phyloP scores from a whole-genome alignment of 495 filamentous ascomycete genomes.

The Podospora fimiseda region DNA sequence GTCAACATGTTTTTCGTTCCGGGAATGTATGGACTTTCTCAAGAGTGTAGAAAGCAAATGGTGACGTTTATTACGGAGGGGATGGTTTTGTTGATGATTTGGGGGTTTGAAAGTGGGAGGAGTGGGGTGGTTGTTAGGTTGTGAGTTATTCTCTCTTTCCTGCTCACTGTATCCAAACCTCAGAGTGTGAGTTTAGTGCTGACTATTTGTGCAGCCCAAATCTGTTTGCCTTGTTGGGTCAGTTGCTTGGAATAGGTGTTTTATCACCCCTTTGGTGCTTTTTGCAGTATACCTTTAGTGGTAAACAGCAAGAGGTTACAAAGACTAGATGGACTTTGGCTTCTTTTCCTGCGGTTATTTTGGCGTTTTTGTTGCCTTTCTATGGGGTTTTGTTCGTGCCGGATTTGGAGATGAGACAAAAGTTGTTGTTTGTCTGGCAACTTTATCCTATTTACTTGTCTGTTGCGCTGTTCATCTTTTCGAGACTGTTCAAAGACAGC shows the following conservation, averaged over 20 bases:
- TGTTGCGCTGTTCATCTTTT: background rate
- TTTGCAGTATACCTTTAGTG: constrained; percentile 10
- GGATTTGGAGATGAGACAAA: constrained; percentile 22
- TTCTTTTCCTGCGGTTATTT: constrained; percentile 6
- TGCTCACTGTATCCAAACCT: too few relatives aligned
- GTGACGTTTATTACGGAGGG: constrained; percentile 18
- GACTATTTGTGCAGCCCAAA: constrained; percentile 9
- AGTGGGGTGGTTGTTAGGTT: constrained; percentile 10
- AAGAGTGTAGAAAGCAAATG: constrained; percentile 9
- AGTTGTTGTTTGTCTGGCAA: constrained; percentile 10
- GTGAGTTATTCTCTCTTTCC: background rate
- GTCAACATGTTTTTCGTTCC: constrained; percentile 22
- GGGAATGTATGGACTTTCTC: constrained; percentile 12
- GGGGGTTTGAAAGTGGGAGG: constrained; percentile 17
- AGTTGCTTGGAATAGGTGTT: constrained; percentile 18
- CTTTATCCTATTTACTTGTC: constrained; percentile 8
- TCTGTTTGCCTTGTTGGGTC: constrained; percentile 12
- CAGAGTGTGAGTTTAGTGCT: too few relatives aligned
- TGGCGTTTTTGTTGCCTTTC: constrained; percentile 14
- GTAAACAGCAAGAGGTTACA: constrained; percentile 12
- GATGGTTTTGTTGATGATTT: constrained; percentile 13
- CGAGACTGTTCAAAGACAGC: constrained; percentile 2
- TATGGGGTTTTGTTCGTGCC: constrained; percentile 60
- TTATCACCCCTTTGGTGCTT: constrained; percentile 17
- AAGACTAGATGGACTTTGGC: background rate